Conservation (phyloP, 2,329 filamentous ascomycete species). For the Cercospora canescens region DNA sequence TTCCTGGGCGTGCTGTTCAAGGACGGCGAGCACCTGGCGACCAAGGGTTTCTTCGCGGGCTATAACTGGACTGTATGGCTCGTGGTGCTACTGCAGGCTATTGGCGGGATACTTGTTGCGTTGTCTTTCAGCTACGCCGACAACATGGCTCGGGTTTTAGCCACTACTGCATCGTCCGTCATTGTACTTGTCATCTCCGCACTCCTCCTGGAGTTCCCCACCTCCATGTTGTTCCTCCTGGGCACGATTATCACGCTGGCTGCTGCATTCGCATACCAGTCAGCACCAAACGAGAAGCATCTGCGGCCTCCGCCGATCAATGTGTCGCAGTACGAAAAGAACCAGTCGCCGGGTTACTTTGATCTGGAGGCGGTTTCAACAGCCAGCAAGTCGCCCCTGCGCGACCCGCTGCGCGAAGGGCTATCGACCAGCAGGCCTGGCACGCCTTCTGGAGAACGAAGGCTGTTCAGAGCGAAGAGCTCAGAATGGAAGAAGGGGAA, state of each 20-base stretch:
- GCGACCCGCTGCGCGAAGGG: conserved; percentile 46
- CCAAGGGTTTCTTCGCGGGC: conserved; percentile 88
- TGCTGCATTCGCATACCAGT: conserved; percentile 83
- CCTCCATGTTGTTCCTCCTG: conserved; percentile 71
- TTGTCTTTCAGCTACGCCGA: conserved; percentile 80
- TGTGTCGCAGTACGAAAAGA: conserved; percentile 77
- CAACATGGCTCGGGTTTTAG: conserved; percentile 92
- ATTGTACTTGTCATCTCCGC: conserved; percentile 84
- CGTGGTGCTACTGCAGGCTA: conserved; percentile 77
- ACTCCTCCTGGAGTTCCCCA: conserved; percentile 77
- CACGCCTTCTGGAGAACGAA: conserved; percentile 36
- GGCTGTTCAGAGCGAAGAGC: conserved; percentile 40
- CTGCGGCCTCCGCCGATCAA: conserved; percentile 65
- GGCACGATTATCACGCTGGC: conserved; percentile 77
- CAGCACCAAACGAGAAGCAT: conserved; percentile 54
- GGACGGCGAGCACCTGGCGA: conserved; percentile 79
- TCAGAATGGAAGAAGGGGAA: conserved; percentile 34
- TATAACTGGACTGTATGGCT: conserved; percentile 93
- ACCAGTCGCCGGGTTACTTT: conserved; percentile 38
- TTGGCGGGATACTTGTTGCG: conserved; percentile 80
- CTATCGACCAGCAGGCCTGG: conserved; percentile 52
- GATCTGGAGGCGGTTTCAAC: conserved; percentile 48
- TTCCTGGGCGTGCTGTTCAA: conserved; percentile 84
- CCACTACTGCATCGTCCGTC: conserved; percentile 87
- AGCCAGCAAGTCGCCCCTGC: conserved; percentile 46